Percentiles rank a stretch among this genome's conserved stretches.
These are phyloP conservation scores for Alisma plantagoaquatica DNA, from an alignment of 106 monocot species.

Conservation along the genomic window DNA sequence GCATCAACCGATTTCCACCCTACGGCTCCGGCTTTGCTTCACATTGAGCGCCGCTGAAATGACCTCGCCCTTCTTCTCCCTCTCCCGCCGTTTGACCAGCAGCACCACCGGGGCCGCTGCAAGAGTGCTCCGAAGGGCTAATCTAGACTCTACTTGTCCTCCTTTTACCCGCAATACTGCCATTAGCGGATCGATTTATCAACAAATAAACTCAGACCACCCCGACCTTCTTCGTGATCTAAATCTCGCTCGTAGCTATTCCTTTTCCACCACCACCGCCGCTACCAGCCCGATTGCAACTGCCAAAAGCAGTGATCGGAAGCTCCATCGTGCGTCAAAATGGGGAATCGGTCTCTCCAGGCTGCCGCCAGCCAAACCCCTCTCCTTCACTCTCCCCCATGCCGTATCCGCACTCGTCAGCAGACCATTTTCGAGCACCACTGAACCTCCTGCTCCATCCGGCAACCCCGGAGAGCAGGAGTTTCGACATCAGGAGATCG, in stretches of 20 bases:
- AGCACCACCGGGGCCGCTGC: too few species aligned
- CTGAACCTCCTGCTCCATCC: background rate
- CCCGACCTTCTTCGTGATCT: background rate
- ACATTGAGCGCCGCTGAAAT: too few species aligned
- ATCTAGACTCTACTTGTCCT: background rate
- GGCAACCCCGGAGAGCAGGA: constrained; percentile 6
- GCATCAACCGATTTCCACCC: background rate
- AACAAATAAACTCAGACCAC: too few species aligned
- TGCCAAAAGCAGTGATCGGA: background rate
- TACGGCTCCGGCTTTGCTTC: background rate
- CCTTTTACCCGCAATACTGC: constrained; percentile 1
- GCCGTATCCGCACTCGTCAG: background rate
- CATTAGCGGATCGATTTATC: background rate
- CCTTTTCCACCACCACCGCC: background rate
- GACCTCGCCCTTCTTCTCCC: constrained; percentile 8
- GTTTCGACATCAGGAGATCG: constrained; percentile 79
- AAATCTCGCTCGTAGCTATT: background rate
- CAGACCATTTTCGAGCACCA: constrained; percentile 2
- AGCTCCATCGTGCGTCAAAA: background rate
- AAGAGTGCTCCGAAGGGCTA: constrained; percentile 10
- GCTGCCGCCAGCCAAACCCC: background rate
- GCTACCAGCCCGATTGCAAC: background rate
- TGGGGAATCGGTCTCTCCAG: too few species aligned
- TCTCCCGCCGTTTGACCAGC: constrained; percentile 13
- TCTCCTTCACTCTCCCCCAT: background rate